Conservation (phyloP, 371 early-diverging fungal genomes). For the Vairimorpha necatrix region DNA sequence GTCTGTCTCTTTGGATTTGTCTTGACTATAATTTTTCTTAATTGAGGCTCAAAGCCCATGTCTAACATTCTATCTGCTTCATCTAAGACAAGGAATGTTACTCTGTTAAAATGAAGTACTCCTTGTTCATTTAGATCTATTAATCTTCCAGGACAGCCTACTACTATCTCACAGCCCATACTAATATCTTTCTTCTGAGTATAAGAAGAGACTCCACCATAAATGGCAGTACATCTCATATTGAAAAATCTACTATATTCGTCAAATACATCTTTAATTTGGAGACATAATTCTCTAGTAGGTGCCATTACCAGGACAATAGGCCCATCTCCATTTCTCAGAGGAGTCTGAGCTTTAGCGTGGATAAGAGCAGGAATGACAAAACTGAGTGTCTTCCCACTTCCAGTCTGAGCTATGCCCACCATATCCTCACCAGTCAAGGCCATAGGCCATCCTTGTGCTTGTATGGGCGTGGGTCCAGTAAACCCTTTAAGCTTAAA, state of each 20-base stretch:
- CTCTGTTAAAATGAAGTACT: constrained; percentile 79
- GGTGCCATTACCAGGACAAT: constrained; percentile 92
- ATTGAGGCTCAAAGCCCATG: constrained; percentile 99
- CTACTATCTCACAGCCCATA: constrained; percentile 87
- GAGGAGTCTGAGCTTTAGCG: constrained; percentile 84
- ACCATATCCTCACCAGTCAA: constrained; percentile 91
- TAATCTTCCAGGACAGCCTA: constrained; percentile 97
- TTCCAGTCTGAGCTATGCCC: constrained; percentile 94
- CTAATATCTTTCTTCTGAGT: constrained; percentile 82
- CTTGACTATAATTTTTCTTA: constrained; percentile 91
- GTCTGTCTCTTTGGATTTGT: constrained; percentile 95
- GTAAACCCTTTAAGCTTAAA: constrained; percentile 75
- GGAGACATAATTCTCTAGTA: constrained; percentile 88
- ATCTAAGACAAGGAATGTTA: constrained; percentile 92
- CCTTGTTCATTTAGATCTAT: constrained; percentile 78
- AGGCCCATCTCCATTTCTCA: constrained; percentile 89
- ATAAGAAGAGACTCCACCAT: constrained; percentile 87
- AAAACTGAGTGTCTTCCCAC: constrained; percentile 94
- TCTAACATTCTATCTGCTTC: constrained; percentile 98
- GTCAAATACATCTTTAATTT: constrained; percentile 63
- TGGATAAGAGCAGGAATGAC: constrained; percentile 91
- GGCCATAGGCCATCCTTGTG: constrained; percentile 98
- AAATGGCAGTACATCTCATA: constrained; percentile 84
- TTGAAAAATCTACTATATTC: constrained; percentile 67
- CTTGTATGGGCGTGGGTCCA: constrained; percentile 89